Conservation (phyloP, 257 asterid genomes). For the Petunia axillaris region DNA sequence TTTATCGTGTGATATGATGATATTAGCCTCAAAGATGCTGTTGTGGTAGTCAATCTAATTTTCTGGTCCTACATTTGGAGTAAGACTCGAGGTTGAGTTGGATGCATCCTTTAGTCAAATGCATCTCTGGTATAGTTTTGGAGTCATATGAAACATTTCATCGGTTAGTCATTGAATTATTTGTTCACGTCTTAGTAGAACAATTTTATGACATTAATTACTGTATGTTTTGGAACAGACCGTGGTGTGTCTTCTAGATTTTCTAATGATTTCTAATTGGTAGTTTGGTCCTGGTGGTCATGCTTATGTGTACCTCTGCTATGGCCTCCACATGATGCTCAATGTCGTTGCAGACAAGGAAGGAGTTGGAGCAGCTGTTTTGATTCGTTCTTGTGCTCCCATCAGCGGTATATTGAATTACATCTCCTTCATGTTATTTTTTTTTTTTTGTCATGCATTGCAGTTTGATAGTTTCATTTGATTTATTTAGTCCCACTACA, state of each 20-base stretch:
- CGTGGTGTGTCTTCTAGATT: neutral
- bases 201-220: neutral
- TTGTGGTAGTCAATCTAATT: neutral
- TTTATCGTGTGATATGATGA: neutral
- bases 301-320: constrained; percentile 90
- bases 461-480: neutral
- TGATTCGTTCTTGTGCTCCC: constrained; percentile 92
- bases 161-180: neutral
- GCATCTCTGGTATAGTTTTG: neutral
- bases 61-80: neutral
- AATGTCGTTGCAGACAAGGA: constrained; percentile 93
- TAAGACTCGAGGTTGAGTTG: neutral
- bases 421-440: neutral
- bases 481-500: neutral
- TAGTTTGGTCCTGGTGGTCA: constrained; percentile 97
- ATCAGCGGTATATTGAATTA: constrained; percentile 54
- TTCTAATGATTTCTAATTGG: constrained; percentile 1
- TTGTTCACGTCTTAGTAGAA: neutral
- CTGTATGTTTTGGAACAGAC: neutral
- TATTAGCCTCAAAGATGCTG: neutral
- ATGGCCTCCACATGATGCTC: constrained; percentile 89
- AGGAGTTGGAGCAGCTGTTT: constrained; percentile 88
- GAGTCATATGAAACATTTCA: constrained; percentile 11
- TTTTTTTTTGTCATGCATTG: neutral
- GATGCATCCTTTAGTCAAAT: neutral